phyloP scores from a whole-genome alignment of 2,329 filamentous ascomycete genomes.

The Scedosporium aurantiacum region DNA sequence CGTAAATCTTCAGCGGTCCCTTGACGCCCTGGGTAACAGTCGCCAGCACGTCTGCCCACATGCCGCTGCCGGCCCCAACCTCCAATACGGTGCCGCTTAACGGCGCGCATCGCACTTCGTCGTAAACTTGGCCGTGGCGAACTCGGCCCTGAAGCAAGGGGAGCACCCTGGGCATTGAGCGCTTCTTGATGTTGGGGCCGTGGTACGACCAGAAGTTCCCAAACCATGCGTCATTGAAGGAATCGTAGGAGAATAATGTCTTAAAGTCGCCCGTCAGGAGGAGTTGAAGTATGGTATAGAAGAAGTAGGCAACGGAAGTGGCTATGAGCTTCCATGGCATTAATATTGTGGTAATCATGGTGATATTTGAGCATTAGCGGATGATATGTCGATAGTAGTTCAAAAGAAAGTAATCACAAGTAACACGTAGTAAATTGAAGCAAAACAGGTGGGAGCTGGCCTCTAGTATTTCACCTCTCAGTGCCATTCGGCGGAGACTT shows the following conservation, averaged over 20 bases:
- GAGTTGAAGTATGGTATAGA: slow-evolving; percentile 28
- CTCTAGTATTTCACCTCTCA: neutral
- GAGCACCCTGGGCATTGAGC: slow-evolving; percentile 23
- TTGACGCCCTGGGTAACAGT: slow-evolving; percentile 20
- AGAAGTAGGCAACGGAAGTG: slow-evolving; percentile 31
- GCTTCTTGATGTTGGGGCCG: slow-evolving; percentile 22
- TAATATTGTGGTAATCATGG: slow-evolving; percentile 10
- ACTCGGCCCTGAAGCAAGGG: slow-evolving; percentile 34
- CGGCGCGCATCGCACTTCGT: slow-evolving; percentile 30
- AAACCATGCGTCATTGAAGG: slow-evolving; percentile 37
- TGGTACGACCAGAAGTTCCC: slow-evolving; percentile 37
- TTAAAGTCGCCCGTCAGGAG: slow-evolving; percentile 15
- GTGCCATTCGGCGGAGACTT: neutral
- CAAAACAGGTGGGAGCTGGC: neutral
- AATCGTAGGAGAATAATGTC: slow-evolving; percentile 20
- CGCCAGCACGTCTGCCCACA: slow-evolving; percentile 47
- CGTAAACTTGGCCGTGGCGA: slow-evolving; percentile 27
- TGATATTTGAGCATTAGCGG: neutral
- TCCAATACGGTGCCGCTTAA: slow-evolving; percentile 46
- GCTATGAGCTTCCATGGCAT: slow-evolving; percentile 32
- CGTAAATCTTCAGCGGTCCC: slow-evolving; percentile 36
- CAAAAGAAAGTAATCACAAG: neutral
- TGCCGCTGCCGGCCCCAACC: slow-evolving; percentile 49
- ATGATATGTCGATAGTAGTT: neutral
- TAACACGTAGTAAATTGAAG: neutral